Conservation (phyloP, 352 stramenopile species). For the Globisporangium emineosum region DNA sequence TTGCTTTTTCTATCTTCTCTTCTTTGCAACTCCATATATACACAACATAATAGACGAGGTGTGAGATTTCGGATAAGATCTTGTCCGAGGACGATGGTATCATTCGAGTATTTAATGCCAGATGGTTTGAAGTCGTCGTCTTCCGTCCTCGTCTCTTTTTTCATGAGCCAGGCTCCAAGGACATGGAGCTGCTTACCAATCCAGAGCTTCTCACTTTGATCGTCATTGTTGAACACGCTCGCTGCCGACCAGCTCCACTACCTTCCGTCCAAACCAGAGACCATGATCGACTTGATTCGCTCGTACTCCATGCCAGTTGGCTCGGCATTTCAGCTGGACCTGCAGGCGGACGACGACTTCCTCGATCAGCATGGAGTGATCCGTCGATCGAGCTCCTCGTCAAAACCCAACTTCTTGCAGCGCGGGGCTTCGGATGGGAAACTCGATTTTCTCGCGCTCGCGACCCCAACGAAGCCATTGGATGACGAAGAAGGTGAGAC, state of each 20-base stretch:
- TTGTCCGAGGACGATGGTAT: neutral
- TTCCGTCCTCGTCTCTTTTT: slow-evolving; percentile 1
- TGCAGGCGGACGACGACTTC: slow-evolving; percentile 25
- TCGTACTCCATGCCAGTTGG: slow-evolving; percentile 10
- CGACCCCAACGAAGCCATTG: neutral
- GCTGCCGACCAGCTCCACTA: neutral
- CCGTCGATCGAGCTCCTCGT: slow-evolving; percentile 31
- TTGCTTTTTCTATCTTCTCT: neutral
- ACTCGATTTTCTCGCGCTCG: slow-evolving; percentile 14
- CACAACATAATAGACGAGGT: neutral
- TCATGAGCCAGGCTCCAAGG: neutral
- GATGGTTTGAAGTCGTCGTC: neutral
- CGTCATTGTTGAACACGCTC: neutral
- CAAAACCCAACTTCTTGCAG: slow-evolving; percentile 27
- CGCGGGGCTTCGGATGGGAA: slow-evolving; percentile 24
- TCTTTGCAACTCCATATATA: neutral
- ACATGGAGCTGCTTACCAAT: neutral
- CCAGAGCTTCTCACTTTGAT: neutral
- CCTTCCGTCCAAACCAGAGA: neutral
- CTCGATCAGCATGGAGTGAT: slow-evolving; percentile 42
- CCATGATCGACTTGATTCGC: slow-evolving; percentile 11
- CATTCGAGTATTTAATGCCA: too few species aligned
- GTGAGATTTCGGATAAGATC: slow-evolving; percentile 6
- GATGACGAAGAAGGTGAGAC: neutral
- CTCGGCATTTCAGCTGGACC: slow-evolving; percentile 27